A percentile compares a stretch with the other conserved stretches of the same genome.
phyloP scores from a whole-genome alignment of 2,329 filamentous ascomycete genomes.

The Paracorniculantispora psalliotae region DNA sequence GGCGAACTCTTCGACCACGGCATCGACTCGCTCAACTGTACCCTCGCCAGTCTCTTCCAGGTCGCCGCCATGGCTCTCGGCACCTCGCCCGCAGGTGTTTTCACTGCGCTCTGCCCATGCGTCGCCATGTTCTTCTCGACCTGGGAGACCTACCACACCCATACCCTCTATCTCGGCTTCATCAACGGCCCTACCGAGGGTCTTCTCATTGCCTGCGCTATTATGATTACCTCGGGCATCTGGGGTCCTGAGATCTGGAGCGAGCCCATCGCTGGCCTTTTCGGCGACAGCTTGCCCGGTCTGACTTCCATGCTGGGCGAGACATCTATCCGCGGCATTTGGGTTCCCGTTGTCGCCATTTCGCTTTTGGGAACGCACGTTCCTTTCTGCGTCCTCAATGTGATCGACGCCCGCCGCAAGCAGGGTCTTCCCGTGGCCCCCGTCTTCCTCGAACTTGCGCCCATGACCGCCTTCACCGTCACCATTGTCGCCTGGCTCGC shows the following conservation, averaged over 20 bases:
- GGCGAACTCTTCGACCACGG: conserved; percentile 98
- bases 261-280: conserved; percentile 62
- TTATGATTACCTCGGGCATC: conserved; percentile 84
- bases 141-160: conserved; percentile 98
- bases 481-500: conserved; percentile 80
- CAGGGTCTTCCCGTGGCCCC: conserved; percentile 71
- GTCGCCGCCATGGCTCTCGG: conserved; percentile 91
- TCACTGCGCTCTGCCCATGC: conserved; percentile 86
- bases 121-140: conserved; percentile 99
- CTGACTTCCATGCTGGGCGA: conserved; percentile 59
- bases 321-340: conserved; percentile 78
- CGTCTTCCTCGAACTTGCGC: conserved; percentile 89
- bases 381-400: conserved; percentile 85
- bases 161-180: conserved; percentile 91
- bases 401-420: conserved; percentile 67
- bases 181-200: conserved; percentile 98
- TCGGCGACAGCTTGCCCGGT: conserved; percentile 51
- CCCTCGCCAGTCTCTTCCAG: conserved; percentile 82
- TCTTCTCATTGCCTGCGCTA: conserved; percentile 75
- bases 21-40: conserved; percentile 97
- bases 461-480: conserved; percentile 75
- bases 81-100: conserved; percentile 75
- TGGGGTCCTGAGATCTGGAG: conserved; percentile 88
- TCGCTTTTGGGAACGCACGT: conserved; percentile 70
- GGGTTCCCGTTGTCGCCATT: conserved; percentile 66